Evolutionary conservation across 441 rosid genomes (phyloP), one percentile per base, ranked within the genome.

Genomic region (Flueggea neowawraea): DNA sequence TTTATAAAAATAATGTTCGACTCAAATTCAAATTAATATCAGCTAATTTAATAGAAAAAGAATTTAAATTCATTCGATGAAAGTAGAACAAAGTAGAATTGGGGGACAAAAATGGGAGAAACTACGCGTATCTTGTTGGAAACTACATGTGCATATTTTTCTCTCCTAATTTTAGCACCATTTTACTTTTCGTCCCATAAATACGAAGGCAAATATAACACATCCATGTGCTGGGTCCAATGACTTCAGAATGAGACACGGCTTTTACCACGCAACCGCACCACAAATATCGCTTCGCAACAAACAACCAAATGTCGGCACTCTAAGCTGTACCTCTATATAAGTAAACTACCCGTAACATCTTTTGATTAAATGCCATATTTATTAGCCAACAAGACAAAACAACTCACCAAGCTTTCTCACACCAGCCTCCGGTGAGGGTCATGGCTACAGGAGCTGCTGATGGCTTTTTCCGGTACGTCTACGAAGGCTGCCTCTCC

Each of bases 401-500:
- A 9, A 47, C 58, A n/a, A 12, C 41, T 36, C 4, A 43, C 12
- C 14, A 41, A 12, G 10, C 16, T 8, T 36, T 47, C 14, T 47
- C 12, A 3, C 50, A 4, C 50, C 10, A 1, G 14, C 31, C 6
- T 41, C 16, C 5, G 55, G 41, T 28, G 62, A 33, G 32, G 60
- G 15, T 31, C 57, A 73, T 84, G 83, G 82, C 78, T 55, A 31
- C 72, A 36, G 61, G 75, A 58, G 82, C 84, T 28, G 78, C 91
- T 32, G 95, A 82, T 60, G 86, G 84, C 22, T 66, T 86, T 31
- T 80, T 82, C 80, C 80, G 82, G 12, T 57, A 69, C 36, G 72
- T 82, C 58, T 80, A 78, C 66, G 83, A 86, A 14, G 88, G 88
- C 4, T 81, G 90, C 67, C 65, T 86, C 57, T 82, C 71, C 3